Percentiles rank a stretch among this genome's conserved stretches.
phyloP scores from a whole-genome alignment of 75 land plant species.

The Cunninghamia lanceolata region DNA sequence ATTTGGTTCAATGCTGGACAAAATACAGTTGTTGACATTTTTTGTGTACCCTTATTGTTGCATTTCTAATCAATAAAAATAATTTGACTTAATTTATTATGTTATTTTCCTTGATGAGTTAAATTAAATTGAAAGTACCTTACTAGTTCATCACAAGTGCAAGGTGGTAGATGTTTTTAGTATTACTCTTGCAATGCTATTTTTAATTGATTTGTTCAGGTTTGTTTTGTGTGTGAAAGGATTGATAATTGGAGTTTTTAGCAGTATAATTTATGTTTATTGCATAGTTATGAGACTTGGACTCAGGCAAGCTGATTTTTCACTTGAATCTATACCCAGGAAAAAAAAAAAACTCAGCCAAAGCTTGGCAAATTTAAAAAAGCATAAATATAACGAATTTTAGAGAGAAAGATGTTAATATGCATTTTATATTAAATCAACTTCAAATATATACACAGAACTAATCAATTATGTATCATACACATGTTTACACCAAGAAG shows the following conservation, averaged over 20 bases:
- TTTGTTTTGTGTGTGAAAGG: not conserved
- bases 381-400: too few species aligned
- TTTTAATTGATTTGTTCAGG: not conserved
- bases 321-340: too few species aligned
- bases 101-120: not conserved
- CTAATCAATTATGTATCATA: too few species aligned
- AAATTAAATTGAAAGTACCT: not conserved
- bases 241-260: not conserved
- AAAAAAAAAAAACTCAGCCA: too few species aligned
- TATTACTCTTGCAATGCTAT: not conserved
- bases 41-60: not conserved
- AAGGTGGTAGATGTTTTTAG: not conserved
- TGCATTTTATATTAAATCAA: too few species aligned
- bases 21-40: not conserved
- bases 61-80: not conserved
- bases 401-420: too few species aligned
- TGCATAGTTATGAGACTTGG: not conserved
- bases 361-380: too few species aligned
- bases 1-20: not conserved
- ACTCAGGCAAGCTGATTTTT: too few species aligned
- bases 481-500: too few species aligned
- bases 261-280: not conserved
- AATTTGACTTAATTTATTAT: not conserved
- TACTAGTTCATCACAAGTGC: not conserved
- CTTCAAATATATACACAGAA: too few species aligned